Percentiles rank a stretch among this genome's conserved stretches.
Conservation (phyloP, 176 grass and related monocot genomes). For the Thalia dealbata region DNA sequence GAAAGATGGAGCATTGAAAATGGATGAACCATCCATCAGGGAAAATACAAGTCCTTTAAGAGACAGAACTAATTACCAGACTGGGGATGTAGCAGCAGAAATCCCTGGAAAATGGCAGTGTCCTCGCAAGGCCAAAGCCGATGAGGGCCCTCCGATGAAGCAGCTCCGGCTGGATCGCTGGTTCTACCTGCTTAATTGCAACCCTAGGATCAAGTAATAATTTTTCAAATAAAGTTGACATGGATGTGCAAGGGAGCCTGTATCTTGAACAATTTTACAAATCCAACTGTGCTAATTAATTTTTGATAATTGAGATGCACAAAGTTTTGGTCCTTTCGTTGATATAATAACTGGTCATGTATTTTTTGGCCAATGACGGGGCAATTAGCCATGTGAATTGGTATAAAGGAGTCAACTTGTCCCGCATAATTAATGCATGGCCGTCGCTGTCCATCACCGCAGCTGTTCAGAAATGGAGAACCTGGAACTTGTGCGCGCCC, state of each 20-base stretch:
- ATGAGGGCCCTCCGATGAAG: not conserved
- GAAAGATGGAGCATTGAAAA: not conserved
- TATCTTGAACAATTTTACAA: not conserved
- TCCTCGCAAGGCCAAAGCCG: slow-evolving; percentile 1
- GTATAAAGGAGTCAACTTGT: no score
- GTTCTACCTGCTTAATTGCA: not conserved
- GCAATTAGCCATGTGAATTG: no score
- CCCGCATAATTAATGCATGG: no score
- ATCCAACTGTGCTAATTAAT: no score
- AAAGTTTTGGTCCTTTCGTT: no score
- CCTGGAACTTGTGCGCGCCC: no score
- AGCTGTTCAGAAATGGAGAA: no score
- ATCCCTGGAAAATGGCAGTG: slow-evolving; percentile 4
- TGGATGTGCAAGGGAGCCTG: not conserved
- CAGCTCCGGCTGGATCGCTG: slow-evolving; percentile 8
- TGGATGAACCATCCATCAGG: not conserved
- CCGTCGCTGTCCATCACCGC: no score
- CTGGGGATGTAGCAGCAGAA: not conserved
- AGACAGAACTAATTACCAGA: not conserved
- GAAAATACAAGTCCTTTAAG: not conserved
- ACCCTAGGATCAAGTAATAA: not conserved
- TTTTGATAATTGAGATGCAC: no score
- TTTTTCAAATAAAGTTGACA: not conserved
- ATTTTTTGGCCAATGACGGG: no score
- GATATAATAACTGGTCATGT: no score